Evolutionary conservation across 768 basidiomycete species (phyloP).

Genomic region (Mycena vulgaris): DNA sequence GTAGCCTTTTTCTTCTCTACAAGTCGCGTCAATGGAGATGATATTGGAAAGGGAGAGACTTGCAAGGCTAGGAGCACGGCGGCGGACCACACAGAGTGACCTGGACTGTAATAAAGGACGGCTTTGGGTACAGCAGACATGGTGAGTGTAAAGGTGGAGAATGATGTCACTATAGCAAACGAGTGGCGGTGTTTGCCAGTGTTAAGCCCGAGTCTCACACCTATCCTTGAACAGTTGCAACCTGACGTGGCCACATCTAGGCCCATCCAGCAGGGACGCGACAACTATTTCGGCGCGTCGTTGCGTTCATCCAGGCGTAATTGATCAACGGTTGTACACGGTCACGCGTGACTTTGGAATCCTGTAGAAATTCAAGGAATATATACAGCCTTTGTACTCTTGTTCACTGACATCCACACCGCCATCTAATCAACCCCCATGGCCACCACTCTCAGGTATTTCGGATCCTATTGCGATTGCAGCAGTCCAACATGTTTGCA

Average conservation of each 20-base stretch:
- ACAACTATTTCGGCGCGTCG: too few species aligned
- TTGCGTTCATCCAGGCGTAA: too few species aligned
- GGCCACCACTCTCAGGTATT: conserved; percentile 54
- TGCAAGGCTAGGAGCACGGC: conserved; percentile 74
- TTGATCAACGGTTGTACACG: too few species aligned
- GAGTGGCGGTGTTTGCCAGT: conserved; percentile 2
- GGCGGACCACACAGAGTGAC: conserved; percentile 76
- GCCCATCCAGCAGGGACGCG: too few species aligned
- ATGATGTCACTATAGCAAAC: not conserved
- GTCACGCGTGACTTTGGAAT: not conserved
- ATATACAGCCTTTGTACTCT: not conserved
- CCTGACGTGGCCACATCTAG: too few species aligned
- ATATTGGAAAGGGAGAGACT: conserved; percentile 40
- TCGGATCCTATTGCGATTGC: not conserved
- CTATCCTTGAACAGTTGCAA: too few species aligned
- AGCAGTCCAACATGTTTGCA: conserved; percentile 43
- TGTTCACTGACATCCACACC: not conserved
- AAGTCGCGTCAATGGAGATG: conserved; percentile 27
- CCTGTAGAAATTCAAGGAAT: not conserved
- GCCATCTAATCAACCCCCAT: conserved; percentile 36
- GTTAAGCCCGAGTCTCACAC: too few species aligned
- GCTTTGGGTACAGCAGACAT: conserved; percentile 75
- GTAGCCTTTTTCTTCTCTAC: conserved; percentile 90
- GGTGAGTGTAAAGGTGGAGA: conserved; percentile 31
- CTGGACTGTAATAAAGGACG: conserved; percentile 79